Base-by-base conservation (phyloP, 225 moss, liverwort and hornwort genomes). In the Bryum argenteum region DNA sequence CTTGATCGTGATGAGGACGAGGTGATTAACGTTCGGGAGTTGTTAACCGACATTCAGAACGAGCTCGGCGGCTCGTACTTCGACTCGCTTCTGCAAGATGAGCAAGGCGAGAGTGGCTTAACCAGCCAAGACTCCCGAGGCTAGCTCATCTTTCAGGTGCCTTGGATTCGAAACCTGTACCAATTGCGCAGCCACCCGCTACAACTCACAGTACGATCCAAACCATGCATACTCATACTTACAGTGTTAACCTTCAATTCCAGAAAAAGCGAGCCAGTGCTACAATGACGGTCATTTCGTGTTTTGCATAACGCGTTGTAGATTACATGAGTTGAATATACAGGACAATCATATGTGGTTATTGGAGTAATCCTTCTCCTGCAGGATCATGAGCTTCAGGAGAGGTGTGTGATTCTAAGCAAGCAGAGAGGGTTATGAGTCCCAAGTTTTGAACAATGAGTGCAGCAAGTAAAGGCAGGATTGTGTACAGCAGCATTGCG, bases 41-140 rank as follows among this genome's bases (percentile, higher is more conserved):
- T 87, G 20, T 58, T 87, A 17, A 58, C 80, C 0, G 87, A 87
- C 19, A 83, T 87, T 6, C 81, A 87, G 73, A 65, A 81, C 10
- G 87, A 87, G 63, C 75, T 87, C 0, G 83, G 80, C 26, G 83
- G 81, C 11, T 73, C 87, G 52, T 87, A 78, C 73, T 87, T 87
- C 76, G 80, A 83, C 70, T 78, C 87, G 5, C 19, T 83, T 0
- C 63, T 87, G 63, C 83, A 80, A 38, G 86, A 86, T 52, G 86
- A 83, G 14, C 80, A 86, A 19, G 83, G 80, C 24, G 82, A 82
- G 65, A 80, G 86, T 26, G 86, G 80, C 50, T 20, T 83, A 9
- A 86, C 86, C 9, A 83, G 80, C 44, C 83, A 86, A 75, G 83
- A 86, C 45, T 86, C 79, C 43, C 14, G 82, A 71, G 66, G 56